phyloP scores from a whole-genome alignment of 140 eudicot genomes.

The Bidens hawaiensis region DNA sequence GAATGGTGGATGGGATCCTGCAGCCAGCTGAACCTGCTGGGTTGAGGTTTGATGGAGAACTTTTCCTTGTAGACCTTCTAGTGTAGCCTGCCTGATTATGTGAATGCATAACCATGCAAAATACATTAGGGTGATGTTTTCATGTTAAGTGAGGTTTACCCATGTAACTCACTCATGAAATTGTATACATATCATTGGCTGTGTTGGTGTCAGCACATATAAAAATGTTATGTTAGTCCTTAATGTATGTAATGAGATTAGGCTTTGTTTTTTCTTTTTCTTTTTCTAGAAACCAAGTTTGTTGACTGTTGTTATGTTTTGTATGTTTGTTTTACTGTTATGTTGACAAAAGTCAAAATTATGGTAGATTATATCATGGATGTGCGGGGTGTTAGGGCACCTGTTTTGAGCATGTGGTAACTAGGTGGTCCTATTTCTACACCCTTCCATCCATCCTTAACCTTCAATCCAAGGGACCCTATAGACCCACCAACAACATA shows the following conservation, averaged over 20 bases:
- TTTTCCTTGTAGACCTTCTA: conserved; percentile 62
- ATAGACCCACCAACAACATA: background rate
- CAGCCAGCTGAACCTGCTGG: conserved; percentile 69
- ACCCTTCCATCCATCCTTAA: conserved; percentile 9
- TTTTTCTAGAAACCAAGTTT: too few species aligned
- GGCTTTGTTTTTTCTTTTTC: background rate
- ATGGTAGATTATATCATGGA: background rate
- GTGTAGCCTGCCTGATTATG: conserved; percentile 14
- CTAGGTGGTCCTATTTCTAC: conserved; percentile 27
- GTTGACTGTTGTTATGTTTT: background rate
- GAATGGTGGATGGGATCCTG: conserved; percentile 83
- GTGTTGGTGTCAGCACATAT: background rate
- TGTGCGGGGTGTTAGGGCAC: background rate
- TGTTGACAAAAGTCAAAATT: conserved; percentile 1
- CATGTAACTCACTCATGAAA: too few species aligned
- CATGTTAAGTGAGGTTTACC: background rate
- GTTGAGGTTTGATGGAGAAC: conserved; percentile 73
- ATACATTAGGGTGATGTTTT: conserved; percentile 4
- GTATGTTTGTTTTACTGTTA: background rate
- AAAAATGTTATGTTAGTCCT: background rate
- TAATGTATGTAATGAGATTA: conserved; percentile 11
- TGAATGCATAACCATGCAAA: background rate
- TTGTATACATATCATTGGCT: background rate
- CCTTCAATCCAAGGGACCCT: background rate
- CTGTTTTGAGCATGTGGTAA: background rate